phyloP scores from a whole-genome alignment of 306 rosid species.

The Arachis stenosperma region DNA sequence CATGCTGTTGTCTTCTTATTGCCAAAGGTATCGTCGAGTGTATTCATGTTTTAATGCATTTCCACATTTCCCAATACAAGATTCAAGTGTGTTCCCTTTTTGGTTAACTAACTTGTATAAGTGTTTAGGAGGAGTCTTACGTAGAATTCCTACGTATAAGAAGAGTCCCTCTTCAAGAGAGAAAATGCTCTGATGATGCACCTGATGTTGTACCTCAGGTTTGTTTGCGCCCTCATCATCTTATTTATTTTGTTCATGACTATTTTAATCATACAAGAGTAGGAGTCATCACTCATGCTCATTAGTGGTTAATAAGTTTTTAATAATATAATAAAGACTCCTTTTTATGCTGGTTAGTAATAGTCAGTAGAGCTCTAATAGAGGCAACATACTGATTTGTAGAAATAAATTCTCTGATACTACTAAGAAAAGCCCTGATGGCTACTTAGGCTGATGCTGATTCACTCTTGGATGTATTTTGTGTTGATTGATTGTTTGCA shows the following conservation, averaged over 20 bases:
- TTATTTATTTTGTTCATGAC: neutral
- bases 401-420: slow-evolving; percentile 24
- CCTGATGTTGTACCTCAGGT: slow-evolving; percentile 81
- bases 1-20: slow-evolving; percentile 78
- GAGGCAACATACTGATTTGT: slow-evolving; percentile 12
- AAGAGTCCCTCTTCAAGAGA: slow-evolving; percentile 79
- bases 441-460: slow-evolving; percentile 14
- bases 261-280: slow-evolving; percentile 20
- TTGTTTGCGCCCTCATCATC: slow-evolving; percentile 27
- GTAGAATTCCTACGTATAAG: slow-evolving; percentile 75
- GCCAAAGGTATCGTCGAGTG: slow-evolving; percentile 71
- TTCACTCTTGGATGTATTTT: neutral
- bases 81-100: neutral
- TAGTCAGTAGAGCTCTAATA: slow-evolving; percentile 14
- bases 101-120: slow-evolving; percentile 18
- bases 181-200: slow-evolving; percentile 59
- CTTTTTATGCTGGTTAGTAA: slow-evolving; percentile 8
- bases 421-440: neutral
- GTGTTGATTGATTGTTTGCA: slow-evolving; percentile 11
- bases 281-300: neutral
- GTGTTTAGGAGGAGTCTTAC: slow-evolving; percentile 79
- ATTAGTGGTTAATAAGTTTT: neutral
- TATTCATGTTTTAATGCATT: slow-evolving; percentile 17
- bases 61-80: neutral
- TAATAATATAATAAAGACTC: neutral